A percentile compares a stretch with the other conserved stretches of the same genome.
phyloP scores from a whole-genome alignment of 139 green algal species.

The Coelastrella sp. region DNA sequence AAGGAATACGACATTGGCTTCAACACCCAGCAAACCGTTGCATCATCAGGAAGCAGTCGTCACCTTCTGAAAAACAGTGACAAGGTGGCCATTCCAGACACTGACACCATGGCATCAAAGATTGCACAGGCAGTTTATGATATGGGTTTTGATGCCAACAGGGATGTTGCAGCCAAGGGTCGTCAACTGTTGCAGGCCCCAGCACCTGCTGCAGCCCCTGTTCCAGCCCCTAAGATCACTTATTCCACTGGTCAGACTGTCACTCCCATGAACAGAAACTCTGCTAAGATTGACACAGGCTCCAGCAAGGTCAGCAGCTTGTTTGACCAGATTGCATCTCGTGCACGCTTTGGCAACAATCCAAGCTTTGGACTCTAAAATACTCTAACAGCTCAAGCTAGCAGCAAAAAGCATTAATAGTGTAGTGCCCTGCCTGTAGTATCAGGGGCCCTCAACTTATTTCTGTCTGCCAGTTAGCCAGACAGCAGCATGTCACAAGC shows the following conservation, averaged over 20 bases:
- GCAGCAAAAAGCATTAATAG: too few relatives aligned
- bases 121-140: background rate
- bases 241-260: too few relatives aligned
- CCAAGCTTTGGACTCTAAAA: too few relatives aligned
- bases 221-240: background rate
- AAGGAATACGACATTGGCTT: too few relatives aligned
- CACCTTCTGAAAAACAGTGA: background rate
- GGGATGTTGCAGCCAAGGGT: background rate
- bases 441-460: too few relatives aligned
- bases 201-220: background rate
- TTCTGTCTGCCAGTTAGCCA: too few relatives aligned
- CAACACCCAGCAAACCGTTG: too few relatives aligned
- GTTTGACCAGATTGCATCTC: background rate
- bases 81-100: background rate
- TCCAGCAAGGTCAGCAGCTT: background rate
- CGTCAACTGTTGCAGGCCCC: background rate
- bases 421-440: too few relatives aligned
- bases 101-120: background rate
- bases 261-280: background rate
- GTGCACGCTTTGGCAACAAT: background rate
- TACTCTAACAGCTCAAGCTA: too few relatives aligned
- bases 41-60: background rate
- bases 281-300: background rate
- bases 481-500: too few relatives aligned
- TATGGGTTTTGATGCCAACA: background rate